These are phyloP conservation scores for Zygnema cylindricum DNA, from an alignment of 139 green algal genomes.

Conservation along the genomic window DNA sequence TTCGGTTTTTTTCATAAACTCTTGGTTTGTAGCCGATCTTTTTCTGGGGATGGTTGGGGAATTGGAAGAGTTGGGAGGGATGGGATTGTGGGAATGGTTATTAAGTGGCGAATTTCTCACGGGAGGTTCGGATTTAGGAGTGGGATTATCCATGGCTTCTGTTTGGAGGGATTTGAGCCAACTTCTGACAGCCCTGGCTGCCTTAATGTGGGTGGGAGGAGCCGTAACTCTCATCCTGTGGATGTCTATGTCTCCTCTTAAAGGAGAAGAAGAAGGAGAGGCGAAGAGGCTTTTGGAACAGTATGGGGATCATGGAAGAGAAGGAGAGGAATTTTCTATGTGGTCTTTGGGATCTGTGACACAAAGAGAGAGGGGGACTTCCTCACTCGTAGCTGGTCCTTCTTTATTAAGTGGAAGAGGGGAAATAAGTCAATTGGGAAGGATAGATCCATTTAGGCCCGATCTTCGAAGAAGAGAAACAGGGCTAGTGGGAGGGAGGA, in stretches of 20 bases:
- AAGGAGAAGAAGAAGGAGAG: neutral
- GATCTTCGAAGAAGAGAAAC: too few relatives aligned
- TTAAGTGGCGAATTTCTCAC: slow-evolving; percentile 20
- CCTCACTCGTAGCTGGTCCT: too few relatives aligned
- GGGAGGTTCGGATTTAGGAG: neutral
- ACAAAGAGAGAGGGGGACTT: too few relatives aligned
- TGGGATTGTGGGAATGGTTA: slow-evolving; percentile 34
- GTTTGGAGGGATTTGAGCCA: slow-evolving; percentile 23
- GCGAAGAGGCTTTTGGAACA: too few relatives aligned
- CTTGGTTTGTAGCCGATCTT: neutral
- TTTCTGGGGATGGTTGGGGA: neutral
- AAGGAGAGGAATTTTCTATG: too few relatives aligned
- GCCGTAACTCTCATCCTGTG: neutral
- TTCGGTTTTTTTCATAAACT: neutral
- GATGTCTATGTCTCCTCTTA: neutral
- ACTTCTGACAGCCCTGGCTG: neutral
- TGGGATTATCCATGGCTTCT: slow-evolving; percentile 3
- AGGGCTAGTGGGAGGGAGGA: too few relatives aligned
- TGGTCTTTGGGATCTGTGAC: too few relatives aligned
- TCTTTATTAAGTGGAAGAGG: too few relatives aligned
- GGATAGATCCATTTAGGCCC: too few relatives aligned
- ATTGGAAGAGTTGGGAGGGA: slow-evolving; percentile 1
- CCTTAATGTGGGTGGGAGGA: neutral
- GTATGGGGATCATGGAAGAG: too few relatives aligned
- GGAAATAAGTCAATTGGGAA: too few relatives aligned